Base-by-base conservation (phyloP, 805 yeast species). In the Jamesozyma gamospora region DNA sequence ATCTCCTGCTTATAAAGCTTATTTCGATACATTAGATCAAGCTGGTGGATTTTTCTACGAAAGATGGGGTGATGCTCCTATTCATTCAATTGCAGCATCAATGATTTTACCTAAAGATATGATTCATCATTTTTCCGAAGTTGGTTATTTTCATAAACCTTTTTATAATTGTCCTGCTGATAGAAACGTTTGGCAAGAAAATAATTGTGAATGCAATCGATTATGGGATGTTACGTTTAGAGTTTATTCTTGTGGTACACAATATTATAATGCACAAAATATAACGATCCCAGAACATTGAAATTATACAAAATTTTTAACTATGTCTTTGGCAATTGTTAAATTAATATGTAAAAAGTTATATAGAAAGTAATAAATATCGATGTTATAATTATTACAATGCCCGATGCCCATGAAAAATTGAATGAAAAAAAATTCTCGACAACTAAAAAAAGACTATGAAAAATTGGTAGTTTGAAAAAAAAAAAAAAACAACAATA, bases 61-160 rank as follows among this genome's bases (percentile, higher is more conserved):
- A 62, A 69, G 95, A 47, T 85, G 94, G 94, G 95, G 95, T 13
- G 95, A 84, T 62, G 94, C 94, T 0, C 94, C 94, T 2, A 72
- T 83, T 14, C 94, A 83, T 62, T 73, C 90, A 10, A 34, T 34
- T 9, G 36, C 36, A 24, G 82, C 75, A 2, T 63, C 85, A 2
- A 60, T 78, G 32, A 68, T 81, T 52, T 58, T 78, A 36, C 69
- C 74, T 42, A 66, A 67, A 49, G 60, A 64, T 28, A 71, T 79
- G 51, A 56, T 83, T 16, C 83, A 79, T 56, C 79, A 72, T 62
- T 80, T 84, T 50, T 77, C 74, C 40, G 78, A 82, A 46, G 69
- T 82, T 32, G 94, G 92, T 7, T 83, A 82, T 56, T 69, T 67
- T 47, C 90, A 82, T 60, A 61, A 68, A 0, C 90, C 87, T 9